Percentiles rank a stretch among this genome's conserved stretches.
Evolutionary conservation across 306 rosid genomes (phyloP).

Genomic region (Fagus sylvatica): DNA sequence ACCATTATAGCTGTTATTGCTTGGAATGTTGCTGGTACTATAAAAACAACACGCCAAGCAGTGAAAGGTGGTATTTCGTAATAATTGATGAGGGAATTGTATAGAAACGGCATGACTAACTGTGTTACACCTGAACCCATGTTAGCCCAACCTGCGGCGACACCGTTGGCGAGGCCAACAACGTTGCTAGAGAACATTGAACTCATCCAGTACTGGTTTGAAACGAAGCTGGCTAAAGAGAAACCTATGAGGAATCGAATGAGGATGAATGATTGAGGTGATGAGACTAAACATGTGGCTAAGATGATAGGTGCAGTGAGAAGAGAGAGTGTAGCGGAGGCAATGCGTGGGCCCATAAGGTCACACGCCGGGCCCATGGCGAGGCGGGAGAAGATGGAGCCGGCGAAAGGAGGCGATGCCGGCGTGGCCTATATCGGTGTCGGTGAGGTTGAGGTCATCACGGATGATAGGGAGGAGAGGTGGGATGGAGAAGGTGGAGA

Average conservation of each 20-base stretch:
- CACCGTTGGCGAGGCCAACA: slow-evolving; percentile 61
- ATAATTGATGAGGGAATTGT: slow-evolving; percentile 29
- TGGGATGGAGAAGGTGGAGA: slow-evolving; percentile 69
- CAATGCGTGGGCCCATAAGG: slow-evolving; percentile 51
- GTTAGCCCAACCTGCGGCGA: slow-evolving; percentile 68
- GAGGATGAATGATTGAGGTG: slow-evolving; percentile 41
- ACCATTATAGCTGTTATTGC: slow-evolving; percentile 39
- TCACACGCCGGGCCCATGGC: slow-evolving; percentile 62
- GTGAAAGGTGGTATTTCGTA: slow-evolving; percentile 36
- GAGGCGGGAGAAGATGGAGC: slow-evolving; percentile 65
- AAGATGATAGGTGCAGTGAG: slow-evolving; percentile 55
- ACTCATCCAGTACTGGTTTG: slow-evolving; percentile 68
- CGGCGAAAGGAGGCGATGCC: slow-evolving; percentile 54
- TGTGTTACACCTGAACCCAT: slow-evolving; percentile 58
- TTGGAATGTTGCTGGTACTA: slow-evolving; percentile 49
- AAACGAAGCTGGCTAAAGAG: slow-evolving; percentile 58
- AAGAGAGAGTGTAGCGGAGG: slow-evolving; percentile 58
- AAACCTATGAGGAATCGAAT: slow-evolving; percentile 53
- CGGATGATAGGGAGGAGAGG: slow-evolving; percentile 59
- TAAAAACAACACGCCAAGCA: slow-evolving; percentile 51
- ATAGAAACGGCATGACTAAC: slow-evolving; percentile 52
- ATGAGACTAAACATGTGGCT: slow-evolving; percentile 35
- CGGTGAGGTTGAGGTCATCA: slow-evolving; percentile 49
- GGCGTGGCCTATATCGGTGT: slow-evolving; percentile 37
- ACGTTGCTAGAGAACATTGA: slow-evolving; percentile 53